Percentiles rank a stretch among this genome's conserved stretches.
Conservation (phyloP, 345 rosid genomes). For the Boechera retrofracta region DNA sequence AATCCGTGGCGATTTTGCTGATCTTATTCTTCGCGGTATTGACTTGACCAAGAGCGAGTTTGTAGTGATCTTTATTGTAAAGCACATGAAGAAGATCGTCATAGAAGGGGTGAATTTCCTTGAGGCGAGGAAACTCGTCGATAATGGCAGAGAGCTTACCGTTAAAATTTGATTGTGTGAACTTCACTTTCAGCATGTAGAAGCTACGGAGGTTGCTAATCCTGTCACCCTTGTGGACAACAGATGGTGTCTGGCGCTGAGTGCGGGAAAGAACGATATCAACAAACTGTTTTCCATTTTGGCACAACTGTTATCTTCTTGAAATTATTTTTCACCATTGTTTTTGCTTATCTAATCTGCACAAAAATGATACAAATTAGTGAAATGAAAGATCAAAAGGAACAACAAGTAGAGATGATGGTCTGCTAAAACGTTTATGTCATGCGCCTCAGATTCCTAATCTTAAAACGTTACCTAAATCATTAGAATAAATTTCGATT, state of each 20-base stretch:
- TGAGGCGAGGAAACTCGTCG: constrained; percentile 55
- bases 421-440: not conserved
- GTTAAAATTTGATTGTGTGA: constrained; percentile 56
- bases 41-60: constrained; percentile 64
- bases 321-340: constrained; percentile 65
- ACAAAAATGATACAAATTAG: not conserved
- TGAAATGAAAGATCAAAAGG: not conserved
- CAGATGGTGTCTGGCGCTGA: constrained; percentile 65
- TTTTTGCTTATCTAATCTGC: constrained; percentile 15
- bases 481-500: not conserved
- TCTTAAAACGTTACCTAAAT: not conserved
- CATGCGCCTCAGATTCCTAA: not conserved
- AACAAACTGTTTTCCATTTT: constrained; percentile 60
- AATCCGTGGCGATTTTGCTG: constrained; percentile 58
- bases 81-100: constrained; percentile 66
- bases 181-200: constrained; percentile 69
- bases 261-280: constrained; percentile 68
- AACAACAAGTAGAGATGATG: not conserved
- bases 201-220: constrained; percentile 60
- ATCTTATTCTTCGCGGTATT: constrained; percentile 61
- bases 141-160: constrained; percentile 62
- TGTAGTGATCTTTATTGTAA: constrained; percentile 66
- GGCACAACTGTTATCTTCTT: constrained; percentile 75
- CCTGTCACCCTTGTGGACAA: constrained; percentile 66
- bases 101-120: constrained; percentile 63